phyloP scores from a whole-genome alignment of 2,329 filamentous ascomycete genomes.

The Aspergillus ruber region DNA sequence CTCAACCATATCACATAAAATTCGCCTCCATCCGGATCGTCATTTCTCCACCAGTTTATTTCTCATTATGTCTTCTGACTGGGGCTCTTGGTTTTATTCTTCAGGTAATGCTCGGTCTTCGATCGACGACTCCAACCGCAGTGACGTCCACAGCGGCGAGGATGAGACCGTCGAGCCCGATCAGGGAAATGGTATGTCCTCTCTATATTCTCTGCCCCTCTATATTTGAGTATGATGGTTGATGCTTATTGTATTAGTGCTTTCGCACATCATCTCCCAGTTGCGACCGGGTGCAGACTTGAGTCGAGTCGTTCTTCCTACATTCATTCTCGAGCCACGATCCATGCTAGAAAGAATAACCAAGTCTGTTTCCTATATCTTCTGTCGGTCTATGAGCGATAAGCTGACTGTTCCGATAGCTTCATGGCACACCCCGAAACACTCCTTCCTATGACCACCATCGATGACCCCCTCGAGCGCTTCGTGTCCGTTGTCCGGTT shows the following conservation, averaged over 20 bases:
- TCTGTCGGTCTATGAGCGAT: background rate
- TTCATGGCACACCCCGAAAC: constrained; percentile 99
- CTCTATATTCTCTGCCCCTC: background rate
- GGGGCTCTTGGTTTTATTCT: constrained; percentile 16
- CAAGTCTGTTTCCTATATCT: constrained; percentile 59
- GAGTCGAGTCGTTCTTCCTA: constrained; percentile 87
- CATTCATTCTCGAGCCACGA: constrained; percentile 94
- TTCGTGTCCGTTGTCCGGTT: constrained; percentile 97
- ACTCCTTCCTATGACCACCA: constrained; percentile 75
- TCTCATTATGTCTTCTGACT: constrained; percentile 21
- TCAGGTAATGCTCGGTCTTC: constrained; percentile 47
- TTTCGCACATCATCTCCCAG: constrained; percentile 95
- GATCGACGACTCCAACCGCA: constrained; percentile 45
- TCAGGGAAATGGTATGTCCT: constrained; percentile 76
- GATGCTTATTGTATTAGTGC: constrained; percentile 51
- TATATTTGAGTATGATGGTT: background rate
- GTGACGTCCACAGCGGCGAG: constrained; percentile 44
- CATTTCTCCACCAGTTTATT: background rate
- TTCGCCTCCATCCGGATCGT: constrained; percentile 4
- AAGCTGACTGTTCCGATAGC: constrained; percentile 43
- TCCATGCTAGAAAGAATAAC: constrained; percentile 99
- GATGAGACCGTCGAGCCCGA: constrained; percentile 85
- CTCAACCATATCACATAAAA: constrained; percentile 2
- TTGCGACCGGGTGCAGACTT: constrained; percentile 90
- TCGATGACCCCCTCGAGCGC: constrained; percentile 81